phyloP scores from a whole-genome alignment of 2,329 filamentous ascomycete genomes.

The Colletotrichum brevisporum region DNA sequence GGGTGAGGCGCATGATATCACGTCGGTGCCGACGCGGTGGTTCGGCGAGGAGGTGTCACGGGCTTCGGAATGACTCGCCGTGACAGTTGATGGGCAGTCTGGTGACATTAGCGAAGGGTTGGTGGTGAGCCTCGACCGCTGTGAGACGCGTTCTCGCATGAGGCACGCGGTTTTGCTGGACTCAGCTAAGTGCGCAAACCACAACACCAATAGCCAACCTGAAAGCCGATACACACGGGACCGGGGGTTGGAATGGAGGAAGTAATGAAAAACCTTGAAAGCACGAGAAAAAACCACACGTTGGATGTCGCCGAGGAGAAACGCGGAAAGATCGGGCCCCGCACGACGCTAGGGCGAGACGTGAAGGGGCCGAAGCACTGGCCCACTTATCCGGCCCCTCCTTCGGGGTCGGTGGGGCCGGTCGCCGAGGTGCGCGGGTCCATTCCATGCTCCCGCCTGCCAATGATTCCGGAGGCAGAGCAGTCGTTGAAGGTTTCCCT shows the following conservation, averaged over 20 bases:
- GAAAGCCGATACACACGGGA: not conserved
- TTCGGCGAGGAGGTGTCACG: not conserved
- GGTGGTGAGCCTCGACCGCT: too few relatives aligned
- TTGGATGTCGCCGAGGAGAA: not conserved
- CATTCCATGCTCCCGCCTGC: too few relatives aligned
- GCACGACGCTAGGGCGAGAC: not conserved
- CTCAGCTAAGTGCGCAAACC: too few relatives aligned
- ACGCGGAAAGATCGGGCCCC: slow-evolving; percentile 14
- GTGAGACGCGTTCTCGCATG: too few relatives aligned
- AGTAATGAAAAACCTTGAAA: too few relatives aligned
- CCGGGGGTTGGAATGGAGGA: not conserved
- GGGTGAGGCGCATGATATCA: not conserved
- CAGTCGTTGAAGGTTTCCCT: too few relatives aligned
- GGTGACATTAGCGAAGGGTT: too few relatives aligned
- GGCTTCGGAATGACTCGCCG: not conserved
- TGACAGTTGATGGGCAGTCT: not conserved
- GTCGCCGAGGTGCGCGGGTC: too few relatives aligned
- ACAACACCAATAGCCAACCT: not conserved
- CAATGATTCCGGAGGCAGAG: too few relatives aligned
- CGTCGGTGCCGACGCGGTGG: slow-evolving; percentile 3
- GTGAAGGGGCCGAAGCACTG: not conserved
- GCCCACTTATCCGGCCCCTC: not conserved
- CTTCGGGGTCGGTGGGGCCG: not conserved
- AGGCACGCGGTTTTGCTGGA: too few relatives aligned
- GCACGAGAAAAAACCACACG: not conserved